phyloP scores from a whole-genome alignment of 345 rosid genomes.

The Heritiera littoralis region DNA sequence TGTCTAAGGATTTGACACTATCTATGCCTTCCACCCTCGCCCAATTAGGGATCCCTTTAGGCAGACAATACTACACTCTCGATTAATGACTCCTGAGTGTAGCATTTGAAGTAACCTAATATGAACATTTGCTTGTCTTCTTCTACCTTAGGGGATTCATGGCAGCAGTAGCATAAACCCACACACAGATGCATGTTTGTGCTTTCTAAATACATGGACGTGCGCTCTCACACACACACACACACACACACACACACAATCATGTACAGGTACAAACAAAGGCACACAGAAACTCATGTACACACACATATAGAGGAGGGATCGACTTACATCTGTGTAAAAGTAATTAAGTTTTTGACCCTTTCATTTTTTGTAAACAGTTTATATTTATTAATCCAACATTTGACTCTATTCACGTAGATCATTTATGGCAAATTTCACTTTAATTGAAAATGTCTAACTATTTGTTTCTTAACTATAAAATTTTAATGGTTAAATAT shows the following conservation, averaged over 20 bases:
- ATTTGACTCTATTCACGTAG: not conserved
- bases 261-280: not conserved
- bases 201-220: not conserved
- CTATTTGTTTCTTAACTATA: not conserved
- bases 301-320: not conserved
- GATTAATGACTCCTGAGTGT: not conserved
- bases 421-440: not conserved
- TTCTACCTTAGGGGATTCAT: not conserved
- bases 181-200: not conserved
- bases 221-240: not conserved
- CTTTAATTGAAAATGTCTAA: not conserved
- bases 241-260: not conserved
- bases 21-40: not conserved
- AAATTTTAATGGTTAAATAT: not conserved
- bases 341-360: not conserved
- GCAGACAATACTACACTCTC: not conserved
- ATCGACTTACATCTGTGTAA: not conserved
- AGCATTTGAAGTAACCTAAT: not conserved
- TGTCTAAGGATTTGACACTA: not conserved
- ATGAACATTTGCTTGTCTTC: not conserved
- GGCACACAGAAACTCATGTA: not conserved
- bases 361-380: not conserved
- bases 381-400: not conserved
- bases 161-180: not conserved
- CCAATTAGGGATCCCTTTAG: not conserved